phyloP scores from a whole-genome alignment of 768 basidiomycete genomes.

The Boletus tylopilopsis region DNA sequence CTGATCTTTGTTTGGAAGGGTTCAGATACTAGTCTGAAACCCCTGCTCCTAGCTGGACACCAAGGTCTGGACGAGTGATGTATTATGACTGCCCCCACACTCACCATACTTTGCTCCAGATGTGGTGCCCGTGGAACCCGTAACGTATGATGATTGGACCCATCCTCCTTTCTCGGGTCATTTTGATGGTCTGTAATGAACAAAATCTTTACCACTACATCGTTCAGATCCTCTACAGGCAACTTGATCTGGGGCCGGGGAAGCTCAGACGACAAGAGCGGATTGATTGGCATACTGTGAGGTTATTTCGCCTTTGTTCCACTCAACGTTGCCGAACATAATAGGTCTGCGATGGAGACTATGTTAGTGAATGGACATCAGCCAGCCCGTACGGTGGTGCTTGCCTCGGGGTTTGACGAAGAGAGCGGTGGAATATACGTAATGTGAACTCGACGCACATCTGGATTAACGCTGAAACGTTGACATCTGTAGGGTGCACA shows the following conservation, averaged over 20 bases:
- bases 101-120: slow-evolving; percentile 34
- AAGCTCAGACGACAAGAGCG: slow-evolving; percentile 57
- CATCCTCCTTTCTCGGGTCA: slow-evolving; percentile 62
- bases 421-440: slow-evolving; percentile 55
- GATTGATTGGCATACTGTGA: slow-evolving; percentile 65
- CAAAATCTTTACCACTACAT: neutral
- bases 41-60: slow-evolving; percentile 50
- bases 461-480: neutral
- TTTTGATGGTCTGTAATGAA: slow-evolving; percentile 47
- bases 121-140: slow-evolving; percentile 63
- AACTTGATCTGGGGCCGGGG: slow-evolving; percentile 50
- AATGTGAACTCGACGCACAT: slow-evolving; percentile 2
- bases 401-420: slow-evolving; percentile 76
- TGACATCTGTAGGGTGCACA: slow-evolving; percentile 47
- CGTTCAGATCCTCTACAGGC: slow-evolving; percentile 16
- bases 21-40: slow-evolving; percentile 45
- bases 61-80: slow-evolving; percentile 38
- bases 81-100: neutral
- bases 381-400: slow-evolving; percentile 59
- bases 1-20: slow-evolving; percentile 60
- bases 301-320: neutral
- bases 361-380: slow-evolving; percentile 59
- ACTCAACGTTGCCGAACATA: neutral
- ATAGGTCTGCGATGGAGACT: slow-evolving; percentile 55
- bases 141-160: slow-evolving; percentile 53